A percentile compares a stretch with the other conserved stretches of the same genome.
Conservation (phyloP, 495 filamentous ascomycete species). For the Neurospora sp. region DNA sequence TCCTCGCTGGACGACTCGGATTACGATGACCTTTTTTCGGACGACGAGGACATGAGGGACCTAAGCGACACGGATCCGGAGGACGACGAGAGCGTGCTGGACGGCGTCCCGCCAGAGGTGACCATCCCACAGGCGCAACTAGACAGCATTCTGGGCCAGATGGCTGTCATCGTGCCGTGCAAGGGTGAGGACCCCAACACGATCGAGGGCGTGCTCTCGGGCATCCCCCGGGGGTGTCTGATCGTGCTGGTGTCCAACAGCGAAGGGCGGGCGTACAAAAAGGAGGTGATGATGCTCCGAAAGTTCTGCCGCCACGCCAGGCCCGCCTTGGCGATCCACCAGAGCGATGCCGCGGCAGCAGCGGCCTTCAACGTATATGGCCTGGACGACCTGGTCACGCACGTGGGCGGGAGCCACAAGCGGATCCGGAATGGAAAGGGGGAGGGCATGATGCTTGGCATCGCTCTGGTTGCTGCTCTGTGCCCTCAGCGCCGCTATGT, state of each 20-base stretch:
- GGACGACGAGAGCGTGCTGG: not conserved
- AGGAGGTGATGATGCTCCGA: conserved; percentile 7
- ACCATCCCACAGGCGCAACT: not conserved
- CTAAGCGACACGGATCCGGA: not conserved
- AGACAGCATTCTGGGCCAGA: conserved; percentile 5
- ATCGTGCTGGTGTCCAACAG: conserved; percentile 23
- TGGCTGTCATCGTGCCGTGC: conserved; percentile 22
- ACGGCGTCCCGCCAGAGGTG: not conserved
- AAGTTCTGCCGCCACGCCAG: conserved; percentile 5
- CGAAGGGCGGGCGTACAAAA: conserved; percentile 2
- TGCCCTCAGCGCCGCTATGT: conserved; percentile 13
- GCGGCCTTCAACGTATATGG: conserved; percentile 9
- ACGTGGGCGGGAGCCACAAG: not conserved
- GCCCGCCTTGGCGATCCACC: conserved; percentile 16
- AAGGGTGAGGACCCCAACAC: conserved; percentile 13
- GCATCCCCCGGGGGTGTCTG: conserved; percentile 15
- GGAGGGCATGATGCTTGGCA: conserved; percentile 25
- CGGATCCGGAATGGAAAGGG: conserved; percentile 22
- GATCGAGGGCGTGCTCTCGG: conserved; percentile 20
- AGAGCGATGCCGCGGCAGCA: conserved; percentile 16
- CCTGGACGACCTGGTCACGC: conserved; percentile 7
- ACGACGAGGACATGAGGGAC: not conserved
- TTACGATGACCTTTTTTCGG: not conserved
- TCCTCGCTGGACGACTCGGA: not conserved
- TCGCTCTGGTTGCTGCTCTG: conserved; percentile 14